Evolutionary conservation across 1,139 yeast genomes (phyloP), one percentile per base, ranked within the genome.

Genomic region (Candida albicans): DNA sequence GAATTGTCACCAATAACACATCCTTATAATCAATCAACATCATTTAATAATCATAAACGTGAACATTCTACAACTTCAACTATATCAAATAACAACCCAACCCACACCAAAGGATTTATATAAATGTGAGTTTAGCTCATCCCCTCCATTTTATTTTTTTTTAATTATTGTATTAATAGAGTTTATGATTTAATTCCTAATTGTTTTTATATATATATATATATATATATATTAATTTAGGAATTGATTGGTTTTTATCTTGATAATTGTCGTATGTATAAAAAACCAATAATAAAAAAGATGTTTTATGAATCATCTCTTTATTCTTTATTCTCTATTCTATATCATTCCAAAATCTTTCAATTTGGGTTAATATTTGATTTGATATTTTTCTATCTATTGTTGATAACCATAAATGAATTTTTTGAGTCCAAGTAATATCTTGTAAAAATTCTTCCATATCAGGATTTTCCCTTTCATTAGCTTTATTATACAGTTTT

Each of bases 371-470:
- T 13, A 62, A 36, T 15, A 53, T 52, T 7, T 33, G 35, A 4
- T 32, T 37, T 1, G 41, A 37, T 1, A 42, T 14, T 14, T 35
- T 41, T 11, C 34, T 39, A 29, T 45, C 45, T 12, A 37, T 26
- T n/a, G 54, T 27, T 9, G 64, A 52, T 11, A 62, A 40, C 24
- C 62, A 42, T 9, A 64, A 39, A 12, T 50, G 52, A 6, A 61
- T 15, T 42, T 59, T 61, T 40, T 64, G 66, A 39, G 61, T 65
- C 15, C 47, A 41, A 3, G 62, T 22, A 9, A 42, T 14, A 26
- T 15, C 39, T 24, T 6, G 40, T 13, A 18, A 51, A 32, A 3
- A 52, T 43, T 43, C 50, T 47, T 39, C 64, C 50, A 41, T 45
- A 12, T 22, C 43, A 15, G 48, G 55, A 31, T 37, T 37, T 22